A percentile compares a stretch with the other conserved stretches of the same genome.
Conservation (phyloP, 768 basidiomycete species). For the Xerocomus brunneocitrinus region DNA sequence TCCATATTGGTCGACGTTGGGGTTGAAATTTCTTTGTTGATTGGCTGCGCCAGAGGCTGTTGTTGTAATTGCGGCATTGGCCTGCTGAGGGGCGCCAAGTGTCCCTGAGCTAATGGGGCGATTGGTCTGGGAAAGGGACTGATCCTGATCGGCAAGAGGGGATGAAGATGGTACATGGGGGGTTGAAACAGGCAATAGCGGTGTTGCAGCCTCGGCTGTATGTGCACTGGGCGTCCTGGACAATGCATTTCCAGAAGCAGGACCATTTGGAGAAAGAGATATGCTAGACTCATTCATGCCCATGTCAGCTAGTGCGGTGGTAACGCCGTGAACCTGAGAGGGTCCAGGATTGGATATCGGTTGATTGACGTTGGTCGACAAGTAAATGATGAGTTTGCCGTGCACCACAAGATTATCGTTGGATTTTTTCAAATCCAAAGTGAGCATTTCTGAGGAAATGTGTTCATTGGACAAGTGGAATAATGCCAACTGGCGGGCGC, state of each 20-base stretch:
- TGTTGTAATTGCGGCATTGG: conserved; percentile 16
- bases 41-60: conserved; percentile 40
- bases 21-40: conserved; percentile 83
- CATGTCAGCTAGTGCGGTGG: conserved; percentile 57
- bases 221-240: conserved; percentile 69
- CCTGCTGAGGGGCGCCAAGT: conserved; percentile 18
- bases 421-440: conserved; percentile 96
- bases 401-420: conserved; percentile 98
- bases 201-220: conserved; percentile 47
- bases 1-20: conserved; percentile 91
- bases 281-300: conserved; percentile 55
- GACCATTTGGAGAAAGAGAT: conserved; percentile 50
- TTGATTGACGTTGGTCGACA: conserved; percentile 85
- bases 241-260: conserved; percentile 36
- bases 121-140: conserved; percentile 20
- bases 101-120: conserved; percentile 35
- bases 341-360: conserved; percentile 85
- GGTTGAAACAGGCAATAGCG: conserved; percentile 40
- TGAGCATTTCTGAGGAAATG: conserved; percentile 77
- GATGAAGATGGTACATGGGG: conserved; percentile 27
- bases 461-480: neutral
- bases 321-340: conserved; percentile 58
- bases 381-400: conserved; percentile 94
- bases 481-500: conserved; percentile 25
- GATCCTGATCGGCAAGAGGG: conserved; percentile 29